phyloP scores from a whole-genome alignment of 371 early-diverging fungal species.

The Nosema granulosis region DNA sequence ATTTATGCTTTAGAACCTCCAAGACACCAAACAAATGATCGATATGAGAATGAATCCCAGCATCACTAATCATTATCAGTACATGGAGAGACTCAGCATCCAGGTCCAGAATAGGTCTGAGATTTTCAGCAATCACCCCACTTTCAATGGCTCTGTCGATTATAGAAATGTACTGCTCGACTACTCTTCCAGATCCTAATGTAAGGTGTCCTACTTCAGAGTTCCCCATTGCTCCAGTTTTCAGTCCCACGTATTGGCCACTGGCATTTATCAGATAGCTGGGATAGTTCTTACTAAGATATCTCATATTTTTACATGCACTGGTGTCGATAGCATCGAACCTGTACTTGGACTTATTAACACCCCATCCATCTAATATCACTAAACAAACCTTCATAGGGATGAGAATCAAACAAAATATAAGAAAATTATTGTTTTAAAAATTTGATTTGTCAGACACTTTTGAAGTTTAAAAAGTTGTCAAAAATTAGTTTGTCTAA shows the following conservation, averaged over 20 bases:
- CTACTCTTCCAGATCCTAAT: constrained; percentile 95
- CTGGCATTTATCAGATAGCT: constrained; percentile 76
- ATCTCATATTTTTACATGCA: constrained; percentile 39
- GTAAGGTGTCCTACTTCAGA: constrained; percentile 98
- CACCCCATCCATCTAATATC: constrained; percentile 67
- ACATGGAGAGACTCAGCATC: constrained; percentile 76
- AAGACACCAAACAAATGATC: constrained; percentile 77
- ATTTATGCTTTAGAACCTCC: constrained; percentile 73
- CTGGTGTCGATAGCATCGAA: constrained; percentile 44
- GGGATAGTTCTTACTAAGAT: constrained; percentile 56
- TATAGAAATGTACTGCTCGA: constrained; percentile 76
- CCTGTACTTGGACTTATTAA: constrained; percentile 17
- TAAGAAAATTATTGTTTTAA: not conserved
- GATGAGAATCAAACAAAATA: not conserved
- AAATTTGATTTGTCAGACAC: not conserved
- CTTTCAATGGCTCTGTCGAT: constrained; percentile 54
- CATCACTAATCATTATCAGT: constrained; percentile 85
- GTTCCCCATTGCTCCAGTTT: constrained; percentile 96
- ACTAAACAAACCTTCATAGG: constrained; percentile 63
- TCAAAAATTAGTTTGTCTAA: not conserved
- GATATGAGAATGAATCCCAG: constrained; percentile 96
- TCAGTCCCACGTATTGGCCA: constrained; percentile 90
- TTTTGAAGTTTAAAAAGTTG: not conserved
- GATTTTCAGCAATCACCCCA: constrained; percentile 17
- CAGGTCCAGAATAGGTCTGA: not conserved